Base-by-base conservation (phyloP, 306 rosid species). In the Boehmeria nivea region DNA sequence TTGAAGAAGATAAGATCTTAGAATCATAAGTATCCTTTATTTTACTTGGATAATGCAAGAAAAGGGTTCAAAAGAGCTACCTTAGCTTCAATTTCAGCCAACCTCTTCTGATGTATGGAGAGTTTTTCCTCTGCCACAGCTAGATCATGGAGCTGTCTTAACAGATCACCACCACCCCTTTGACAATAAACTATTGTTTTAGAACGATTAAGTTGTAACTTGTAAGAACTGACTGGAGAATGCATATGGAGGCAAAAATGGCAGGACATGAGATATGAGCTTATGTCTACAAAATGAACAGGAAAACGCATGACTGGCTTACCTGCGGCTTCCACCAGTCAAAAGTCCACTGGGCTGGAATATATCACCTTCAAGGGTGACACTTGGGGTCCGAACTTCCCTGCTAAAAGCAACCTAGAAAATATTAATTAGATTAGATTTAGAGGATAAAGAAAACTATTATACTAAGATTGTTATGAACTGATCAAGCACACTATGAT, bases 311-410 rank as follows among this genome's bases (percentile, higher is more conserved):
- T 69, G 18, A 57, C 68, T 44, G 50, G 15, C 15, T 56, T 84
- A 91, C 99, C 76, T 91, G 65, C 96, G 86, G 75, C 96, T 87
- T 72, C 99, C 99, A 59, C 99, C 99, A 18, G 99, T 91, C 71
- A 91, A 66, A 70, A 91, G 93, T 64, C 99, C 99, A 71, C 96
- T 84, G 50, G 99, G 95, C 76, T 81, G 89, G 78, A 84, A 91
- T 75, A 84, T 82, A 71, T 91, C 99, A 51, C 99, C 99, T 82
- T 91, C 99, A 76, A 84, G 89, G 46, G 99, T 91, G 68, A 91
- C 99, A 77, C 96, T 91, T 22, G 82, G 91, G 55, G 85, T 78
- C 54, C 62, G 75, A 69, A 78, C 68, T 31, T 82, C 85, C 72
- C 70, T 72, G 72, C 71, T 82, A 67, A 91, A 91, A 66, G 98